phyloP scores from a whole-genome alignment of 1,284 basidiomycete species.

The Grifola frondosa region DNA sequence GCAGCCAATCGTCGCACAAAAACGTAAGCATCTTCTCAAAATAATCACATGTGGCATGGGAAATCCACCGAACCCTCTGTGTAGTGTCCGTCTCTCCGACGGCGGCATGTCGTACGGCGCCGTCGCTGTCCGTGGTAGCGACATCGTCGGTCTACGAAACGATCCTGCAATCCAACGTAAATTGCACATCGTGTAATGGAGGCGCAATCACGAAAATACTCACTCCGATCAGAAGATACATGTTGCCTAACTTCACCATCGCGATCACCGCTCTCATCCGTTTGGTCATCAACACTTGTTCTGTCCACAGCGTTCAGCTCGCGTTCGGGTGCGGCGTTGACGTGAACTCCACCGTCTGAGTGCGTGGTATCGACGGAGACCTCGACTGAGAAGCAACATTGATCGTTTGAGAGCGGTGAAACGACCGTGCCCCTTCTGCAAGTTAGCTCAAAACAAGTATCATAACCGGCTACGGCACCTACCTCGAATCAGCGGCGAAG shows the following conservation, averaged over 20 bases:
- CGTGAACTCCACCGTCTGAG: conserved; percentile 62
- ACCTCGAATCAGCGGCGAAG: too few species aligned
- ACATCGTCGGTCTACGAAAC: conserved; percentile 16
- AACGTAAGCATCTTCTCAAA: conserved; percentile 12
- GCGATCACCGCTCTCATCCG: too few species aligned
- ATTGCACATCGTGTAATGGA: not conserved
- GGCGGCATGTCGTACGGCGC: conserved; percentile 10
- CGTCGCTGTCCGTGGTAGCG: conserved; percentile 9
- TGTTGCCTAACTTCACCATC: too few species aligned
- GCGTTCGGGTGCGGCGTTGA: conserved; percentile 27
- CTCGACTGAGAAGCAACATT: conserved; percentile 11
- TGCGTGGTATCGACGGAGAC: conserved; percentile 33
- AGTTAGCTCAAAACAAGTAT: too few species aligned
- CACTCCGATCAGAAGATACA: conserved; percentile 5
- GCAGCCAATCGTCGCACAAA: too few species aligned
- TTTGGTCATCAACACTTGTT: too few species aligned
- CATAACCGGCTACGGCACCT: too few species aligned
- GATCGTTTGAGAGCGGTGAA: conserved; percentile 18
- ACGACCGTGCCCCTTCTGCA: conserved; percentile 14
- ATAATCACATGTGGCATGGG: conserved; percentile 74
- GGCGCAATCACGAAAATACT: not conserved
- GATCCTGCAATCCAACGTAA: conserved; percentile 6
- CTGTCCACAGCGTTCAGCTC: conserved; percentile 2
- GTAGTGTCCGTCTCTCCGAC: conserved; percentile 35
- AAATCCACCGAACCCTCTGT: conserved; percentile 79